A percentile compares a stretch with the other conserved stretches of the same genome.
Conservation (phyloP, 1,139 yeast species). For the Debaryomyces robertsiae region DNA sequence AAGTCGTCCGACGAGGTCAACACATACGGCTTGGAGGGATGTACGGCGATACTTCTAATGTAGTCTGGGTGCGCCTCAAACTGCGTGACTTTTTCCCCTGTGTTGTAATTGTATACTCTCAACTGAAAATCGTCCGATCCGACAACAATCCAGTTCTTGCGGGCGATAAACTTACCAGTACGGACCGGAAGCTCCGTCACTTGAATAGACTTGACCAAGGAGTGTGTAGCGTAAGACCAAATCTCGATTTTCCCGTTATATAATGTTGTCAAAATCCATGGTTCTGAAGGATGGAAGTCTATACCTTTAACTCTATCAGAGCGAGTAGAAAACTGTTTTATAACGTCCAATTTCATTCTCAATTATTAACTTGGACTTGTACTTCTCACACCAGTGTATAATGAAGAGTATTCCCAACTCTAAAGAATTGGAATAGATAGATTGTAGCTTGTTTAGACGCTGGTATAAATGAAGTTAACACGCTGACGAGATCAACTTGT, state of each 20-base stretch:
- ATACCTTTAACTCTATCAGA: conserved; percentile 97
- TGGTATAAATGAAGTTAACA: conserved; percentile 21
- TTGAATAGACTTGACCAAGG: conserved; percentile 57
- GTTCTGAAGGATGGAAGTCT: conserved; percentile 97
- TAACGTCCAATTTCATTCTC: conserved; percentile 50
- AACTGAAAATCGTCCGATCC: conserved; percentile 96
- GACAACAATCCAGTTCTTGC: conserved; percentile 96
- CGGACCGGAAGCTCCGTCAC: conserved; percentile 95
- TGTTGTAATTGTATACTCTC: conserved; percentile 90
- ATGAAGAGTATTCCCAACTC: conserved; percentile 10
- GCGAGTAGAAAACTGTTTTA: conserved; percentile 80
- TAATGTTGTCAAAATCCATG: conserved; percentile 89
- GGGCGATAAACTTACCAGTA: conserved; percentile 91
- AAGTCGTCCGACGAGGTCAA: conserved; percentile 92
- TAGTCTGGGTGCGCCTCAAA: conserved; percentile 99
- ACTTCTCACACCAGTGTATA: conserved; percentile 5
- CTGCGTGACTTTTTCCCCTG: conserved; percentile 91
- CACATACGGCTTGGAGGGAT: conserved; percentile 87
- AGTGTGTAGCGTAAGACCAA: conserved; percentile 86
- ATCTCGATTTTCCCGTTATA: conserved; percentile 88
- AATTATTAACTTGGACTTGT: conserved; percentile 5
- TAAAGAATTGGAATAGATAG: conserved; percentile 8
- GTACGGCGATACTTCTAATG: conserved; percentile 89
- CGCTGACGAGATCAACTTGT: conserved; percentile 22
- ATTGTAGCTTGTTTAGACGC: conserved; percentile 7